phyloP scores from a whole-genome alignment of 225 moss, liverwort and hornwort genomes.

The Sphagnum tenellum region DNA sequence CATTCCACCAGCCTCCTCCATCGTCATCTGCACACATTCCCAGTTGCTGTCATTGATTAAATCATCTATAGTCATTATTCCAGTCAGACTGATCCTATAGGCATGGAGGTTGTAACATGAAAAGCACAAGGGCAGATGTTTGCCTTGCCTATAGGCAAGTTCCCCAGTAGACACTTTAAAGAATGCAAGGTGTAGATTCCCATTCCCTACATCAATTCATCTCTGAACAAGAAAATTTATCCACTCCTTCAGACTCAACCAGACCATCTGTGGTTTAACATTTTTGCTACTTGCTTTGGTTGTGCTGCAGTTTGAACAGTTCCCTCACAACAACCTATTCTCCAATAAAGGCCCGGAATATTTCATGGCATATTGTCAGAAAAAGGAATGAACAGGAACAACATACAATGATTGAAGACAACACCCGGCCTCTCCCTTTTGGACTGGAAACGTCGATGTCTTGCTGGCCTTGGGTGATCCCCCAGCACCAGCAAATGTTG shows the following conservation, averaged over 20 bases:
- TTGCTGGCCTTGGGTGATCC: conserved; percentile 29
- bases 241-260: too few relatives aligned
- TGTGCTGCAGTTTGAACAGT: too few relatives aligned
- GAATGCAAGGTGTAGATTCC: too few relatives aligned
- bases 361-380: too few relatives aligned
- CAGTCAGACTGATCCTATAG: background rate
- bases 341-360: too few relatives aligned
- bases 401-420: conserved; percentile 52
- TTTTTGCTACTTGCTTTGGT: too few relatives aligned
- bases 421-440: conserved; percentile 9
- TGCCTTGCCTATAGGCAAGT: background rate
- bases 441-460: conserved; percentile 3
- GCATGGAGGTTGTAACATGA: background rate
- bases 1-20: conserved; percentile 60
- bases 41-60: too few relatives aligned
- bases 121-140: background rate
- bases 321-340: too few relatives aligned
- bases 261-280: too few relatives aligned
- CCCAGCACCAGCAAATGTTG: conserved; percentile 41
- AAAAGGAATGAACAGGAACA: background rate
- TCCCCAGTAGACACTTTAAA: too few relatives aligned
- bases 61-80: background rate
- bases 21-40: conserved; percentile 38
- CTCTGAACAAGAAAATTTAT: too few relatives aligned
- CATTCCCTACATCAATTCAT: too few relatives aligned